Evolutionary conservation across 768 basidiomycete species (phyloP).

Genomic region (Rhizopogon roseolus): DNA sequence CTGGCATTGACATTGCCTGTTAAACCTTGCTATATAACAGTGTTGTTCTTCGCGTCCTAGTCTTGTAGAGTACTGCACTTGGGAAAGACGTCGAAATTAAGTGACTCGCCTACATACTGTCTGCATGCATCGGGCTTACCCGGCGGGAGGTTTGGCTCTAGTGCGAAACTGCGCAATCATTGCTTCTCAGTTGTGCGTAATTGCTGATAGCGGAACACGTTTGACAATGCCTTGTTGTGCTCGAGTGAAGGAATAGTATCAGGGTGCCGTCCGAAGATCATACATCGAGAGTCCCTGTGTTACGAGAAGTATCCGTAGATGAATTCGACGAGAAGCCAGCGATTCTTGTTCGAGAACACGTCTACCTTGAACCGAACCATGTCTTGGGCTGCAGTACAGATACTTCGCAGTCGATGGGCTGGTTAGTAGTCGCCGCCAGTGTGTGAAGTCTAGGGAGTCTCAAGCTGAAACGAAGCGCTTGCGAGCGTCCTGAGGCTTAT

Average conservation of each 20-base stretch:
- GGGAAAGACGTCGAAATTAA: too few species aligned
- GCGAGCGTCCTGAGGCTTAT: too few species aligned
- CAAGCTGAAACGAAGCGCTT: too few species aligned
- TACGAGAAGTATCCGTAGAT: conserved; percentile 19
- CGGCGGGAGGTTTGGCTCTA: too few species aligned
- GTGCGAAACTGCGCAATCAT: conserved; percentile 66
- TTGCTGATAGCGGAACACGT: conserved; percentile 72
- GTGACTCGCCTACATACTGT: too few species aligned
- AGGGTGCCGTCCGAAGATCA: conserved; percentile 44
- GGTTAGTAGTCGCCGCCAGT: too few species aligned
- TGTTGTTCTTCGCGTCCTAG: too few species aligned
- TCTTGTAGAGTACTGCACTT: too few species aligned
- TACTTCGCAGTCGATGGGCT: too few species aligned
- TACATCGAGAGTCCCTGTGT: not conserved
- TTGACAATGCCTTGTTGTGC: conserved; percentile 72
- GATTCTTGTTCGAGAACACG: conserved; percentile 48
- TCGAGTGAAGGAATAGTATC: conserved; percentile 27
- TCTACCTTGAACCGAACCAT: conserved; percentile 39
- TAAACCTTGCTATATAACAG: conserved; percentile 13
- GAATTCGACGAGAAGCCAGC: conserved; percentile 87
- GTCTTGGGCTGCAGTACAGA: too few species aligned
- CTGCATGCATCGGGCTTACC: too few species aligned
- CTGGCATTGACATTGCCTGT: conserved; percentile 7
- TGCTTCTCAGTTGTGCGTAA: conserved; percentile 45
- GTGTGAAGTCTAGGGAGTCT: too few species aligned